Evolutionary conservation across 495 filamentous ascomycete species (phyloP).

Genomic region (Glutinoglossum americanum): DNA sequence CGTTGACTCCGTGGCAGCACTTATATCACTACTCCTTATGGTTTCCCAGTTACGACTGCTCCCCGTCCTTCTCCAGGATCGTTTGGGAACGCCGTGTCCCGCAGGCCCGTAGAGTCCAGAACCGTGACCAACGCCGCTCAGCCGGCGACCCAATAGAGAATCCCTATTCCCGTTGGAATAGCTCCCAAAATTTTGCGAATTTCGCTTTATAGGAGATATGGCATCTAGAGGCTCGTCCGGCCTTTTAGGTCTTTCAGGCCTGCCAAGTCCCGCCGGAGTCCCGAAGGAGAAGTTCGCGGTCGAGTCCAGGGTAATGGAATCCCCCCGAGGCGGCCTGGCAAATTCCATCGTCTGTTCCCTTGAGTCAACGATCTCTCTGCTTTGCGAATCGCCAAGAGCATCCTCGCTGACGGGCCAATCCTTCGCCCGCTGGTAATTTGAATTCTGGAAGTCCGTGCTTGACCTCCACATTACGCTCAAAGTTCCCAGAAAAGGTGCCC

Average conservation of each 20-base stretch:
- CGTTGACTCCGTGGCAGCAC: background rate
- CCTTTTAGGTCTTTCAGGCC: background rate
- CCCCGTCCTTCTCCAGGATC: background rate
- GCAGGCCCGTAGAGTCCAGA: background rate
- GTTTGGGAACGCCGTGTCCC: background rate
- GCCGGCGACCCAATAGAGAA: background rate
- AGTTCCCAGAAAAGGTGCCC: background rate
- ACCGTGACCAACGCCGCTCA: background rate
- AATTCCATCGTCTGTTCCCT: background rate
- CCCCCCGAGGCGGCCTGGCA: background rate
- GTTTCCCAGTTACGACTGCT: constrained; percentile 2
- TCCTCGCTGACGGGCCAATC: background rate
- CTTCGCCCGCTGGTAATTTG: background rate
- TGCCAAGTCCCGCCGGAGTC: background rate
- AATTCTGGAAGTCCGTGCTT: background rate
- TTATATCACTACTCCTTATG: background rate
- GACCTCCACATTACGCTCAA: background rate
- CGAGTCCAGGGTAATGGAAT: background rate
- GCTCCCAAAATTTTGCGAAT: background rate
- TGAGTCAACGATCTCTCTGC: background rate
- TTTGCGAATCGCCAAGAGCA: background rate
- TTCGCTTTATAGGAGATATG: background rate
- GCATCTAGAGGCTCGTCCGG: background rate
- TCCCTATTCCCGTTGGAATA: background rate
- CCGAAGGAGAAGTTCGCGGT: background rate